A percentile compares a stretch with the other conserved stretches of the same genome.
These are phyloP conservation scores for Plasmodium gaboni DNA, from an alignment of 169 alveolate species.

Conservation along the genomic window DNA sequence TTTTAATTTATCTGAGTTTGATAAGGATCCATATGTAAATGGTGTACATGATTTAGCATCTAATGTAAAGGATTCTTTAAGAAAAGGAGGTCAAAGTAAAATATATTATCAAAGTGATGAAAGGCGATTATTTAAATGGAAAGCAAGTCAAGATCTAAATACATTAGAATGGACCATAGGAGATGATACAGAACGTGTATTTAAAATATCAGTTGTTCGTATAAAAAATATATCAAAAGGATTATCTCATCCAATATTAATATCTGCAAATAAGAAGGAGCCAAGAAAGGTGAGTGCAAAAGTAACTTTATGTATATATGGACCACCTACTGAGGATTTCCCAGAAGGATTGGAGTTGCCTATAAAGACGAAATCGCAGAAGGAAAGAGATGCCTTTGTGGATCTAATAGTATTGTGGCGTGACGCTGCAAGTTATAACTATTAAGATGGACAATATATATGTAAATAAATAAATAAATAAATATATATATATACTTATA, in stretches of 20 bases:
- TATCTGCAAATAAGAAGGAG: constrained; percentile 89
- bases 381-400: constrained; percentile 91
- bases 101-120: constrained; percentile 79
- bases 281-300: constrained; percentile 90
- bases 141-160: constrained; percentile 89
- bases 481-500: not conserved
- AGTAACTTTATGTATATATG: constrained; percentile 87
- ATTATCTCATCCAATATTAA: constrained; percentile 88
- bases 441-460: constrained; percentile 16
- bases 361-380: constrained; percentile 88
- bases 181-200: constrained; percentile 86
- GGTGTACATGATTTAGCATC: constrained; percentile 94
- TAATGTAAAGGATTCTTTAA: constrained; percentile 87
- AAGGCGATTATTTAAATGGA: constrained; percentile 85
- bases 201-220: constrained; percentile 89
- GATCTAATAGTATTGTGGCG: constrained; percentile 93
- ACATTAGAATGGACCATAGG: constrained; percentile 92
- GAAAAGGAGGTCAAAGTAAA: constrained; percentile 90
- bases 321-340: constrained; percentile 93
- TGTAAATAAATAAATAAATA: not conserved
- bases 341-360: constrained; percentile 93
- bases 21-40: constrained; percentile 93
- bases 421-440: constrained; percentile 93
- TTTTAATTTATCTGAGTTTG: constrained; percentile 91
- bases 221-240: constrained; percentile 93